phyloP scores from a whole-genome alignment of 371 early-diverging fungal species.

The Coemansia sp. region DNA sequence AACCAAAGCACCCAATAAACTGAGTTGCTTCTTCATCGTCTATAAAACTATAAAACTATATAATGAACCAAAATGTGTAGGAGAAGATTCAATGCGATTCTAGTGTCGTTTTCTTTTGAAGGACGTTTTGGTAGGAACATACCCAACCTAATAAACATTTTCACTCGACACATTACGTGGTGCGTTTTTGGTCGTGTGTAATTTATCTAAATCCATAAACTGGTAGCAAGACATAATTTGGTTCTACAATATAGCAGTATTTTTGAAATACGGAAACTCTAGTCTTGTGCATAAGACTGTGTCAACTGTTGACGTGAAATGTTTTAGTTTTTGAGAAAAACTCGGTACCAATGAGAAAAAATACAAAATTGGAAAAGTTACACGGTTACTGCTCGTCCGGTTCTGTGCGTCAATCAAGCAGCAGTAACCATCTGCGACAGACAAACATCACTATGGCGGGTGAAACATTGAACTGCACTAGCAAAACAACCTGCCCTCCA shows the following conservation, averaged over 20 bases:
- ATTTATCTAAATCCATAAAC: background rate
- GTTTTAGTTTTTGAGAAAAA: background rate
- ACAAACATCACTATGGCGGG: too few species aligned
- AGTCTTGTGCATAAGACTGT: background rate
- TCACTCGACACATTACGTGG: background rate
- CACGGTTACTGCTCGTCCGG: background rate
- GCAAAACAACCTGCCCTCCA: constrained; percentile 1
- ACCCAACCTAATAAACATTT: background rate
- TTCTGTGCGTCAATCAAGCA: background rate
- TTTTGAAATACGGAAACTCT: background rate
- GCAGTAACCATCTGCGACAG: background rate
- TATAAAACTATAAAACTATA: background rate
- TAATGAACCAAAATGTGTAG: too few species aligned
- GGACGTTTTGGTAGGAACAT: background rate
- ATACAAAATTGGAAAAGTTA: background rate
- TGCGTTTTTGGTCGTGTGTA: background rate
- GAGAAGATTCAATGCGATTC: too few species aligned
- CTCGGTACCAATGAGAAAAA: background rate
- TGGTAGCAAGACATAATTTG: background rate
- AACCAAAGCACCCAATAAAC: constrained; percentile 2
- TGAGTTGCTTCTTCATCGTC: constrained; percentile 11
- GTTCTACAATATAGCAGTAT: background rate
- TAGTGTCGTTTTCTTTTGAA: too few species aligned
- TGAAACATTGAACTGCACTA: background rate
- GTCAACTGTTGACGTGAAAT: background rate